phyloP scores from a whole-genome alignment of 371 early-diverging fungal genomes.

The Actinomortierella ambigua region DNA sequence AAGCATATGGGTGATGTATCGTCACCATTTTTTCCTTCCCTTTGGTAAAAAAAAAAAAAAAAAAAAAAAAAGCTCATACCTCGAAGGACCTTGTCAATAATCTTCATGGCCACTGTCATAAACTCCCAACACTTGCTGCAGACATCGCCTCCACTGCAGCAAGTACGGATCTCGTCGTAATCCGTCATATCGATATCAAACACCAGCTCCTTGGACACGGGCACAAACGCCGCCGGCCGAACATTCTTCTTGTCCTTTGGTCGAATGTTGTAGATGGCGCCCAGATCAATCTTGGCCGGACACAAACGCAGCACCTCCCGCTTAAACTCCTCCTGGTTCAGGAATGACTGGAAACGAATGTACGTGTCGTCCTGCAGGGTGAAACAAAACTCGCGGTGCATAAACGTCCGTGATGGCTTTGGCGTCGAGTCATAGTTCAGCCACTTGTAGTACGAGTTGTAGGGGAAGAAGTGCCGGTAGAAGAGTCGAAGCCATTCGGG shows the following conservation, averaged over 20 bases:
- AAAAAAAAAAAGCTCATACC: no score
- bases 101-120: slow-evolving; percentile 91
- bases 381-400: slow-evolving; percentile 95
- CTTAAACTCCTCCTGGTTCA: slow-evolving; percentile 72
- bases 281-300: slow-evolving; percentile 97
- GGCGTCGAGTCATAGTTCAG: slow-evolving; percentile 71
- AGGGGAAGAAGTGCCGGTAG: slow-evolving; percentile 88
- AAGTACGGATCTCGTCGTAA: slow-evolving; percentile 96
- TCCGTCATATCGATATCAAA: slow-evolving; percentile 99
- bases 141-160: slow-evolving; percentile 92
- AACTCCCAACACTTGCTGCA: slow-evolving; percentile 95
- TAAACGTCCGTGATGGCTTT: slow-evolving; percentile 64
- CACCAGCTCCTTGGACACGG: slow-evolving; percentile 94
- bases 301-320: slow-evolving; percentile 71
- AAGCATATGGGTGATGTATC: neutral
- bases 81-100: slow-evolving; percentile 75
- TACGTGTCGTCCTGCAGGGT: slow-evolving; percentile 80
- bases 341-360: slow-evolving; percentile 90
- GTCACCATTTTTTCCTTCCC: no score
- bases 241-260: slow-evolving; percentile 84
- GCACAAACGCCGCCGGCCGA: slow-evolving; percentile 71
- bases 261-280: slow-evolving; percentile 83
- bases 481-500: slow-evolving; percentile 65
- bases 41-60: no score
- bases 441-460: slow-evolving; percentile 79